Conservation (phyloP, 768 basidiomycete genomes). For the Saitozyma sp. region DNA sequence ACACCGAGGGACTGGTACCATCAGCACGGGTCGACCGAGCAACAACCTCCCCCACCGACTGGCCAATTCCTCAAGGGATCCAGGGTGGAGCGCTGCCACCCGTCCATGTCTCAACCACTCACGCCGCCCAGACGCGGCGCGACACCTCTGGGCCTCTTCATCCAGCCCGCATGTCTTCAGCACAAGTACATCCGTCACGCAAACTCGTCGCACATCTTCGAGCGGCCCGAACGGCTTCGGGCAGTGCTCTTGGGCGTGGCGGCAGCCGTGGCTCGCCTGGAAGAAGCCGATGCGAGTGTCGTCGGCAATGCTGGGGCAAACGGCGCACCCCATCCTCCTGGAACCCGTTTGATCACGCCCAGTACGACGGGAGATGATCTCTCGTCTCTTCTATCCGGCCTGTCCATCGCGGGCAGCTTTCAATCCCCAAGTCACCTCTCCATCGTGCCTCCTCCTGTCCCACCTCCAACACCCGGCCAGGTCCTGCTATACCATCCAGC, state of each 20-base stretch:
- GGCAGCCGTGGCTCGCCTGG: constrained; percentile 72
- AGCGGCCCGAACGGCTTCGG: constrained; percentile 82
- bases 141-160: constrained; percentile 44
- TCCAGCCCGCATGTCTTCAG: constrained; percentile 52
- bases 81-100: too few species aligned
- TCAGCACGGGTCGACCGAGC: too few species aligned
- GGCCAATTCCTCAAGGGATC: too few species aligned
- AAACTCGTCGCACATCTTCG: constrained; percentile 75
- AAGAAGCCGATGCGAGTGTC: constrained; percentile 51
- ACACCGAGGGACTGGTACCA: too few species aligned
- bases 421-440: constrained; percentile 12
- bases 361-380: constrained; percentile 26
- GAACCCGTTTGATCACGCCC: background rate
- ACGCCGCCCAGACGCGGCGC: background rate
- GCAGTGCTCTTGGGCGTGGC: constrained; percentile 81
- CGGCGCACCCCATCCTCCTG: background rate
- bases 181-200: constrained; percentile 69
- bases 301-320: background rate
- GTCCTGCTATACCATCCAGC: constrained; percentile 43
- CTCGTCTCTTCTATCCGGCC: constrained; percentile 26
- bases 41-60: too few species aligned
- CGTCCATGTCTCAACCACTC: background rate
- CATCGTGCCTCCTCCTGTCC: constrained; percentile 27
- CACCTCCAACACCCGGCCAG: constrained; percentile 26
- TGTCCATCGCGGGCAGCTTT: constrained; percentile 12